Evolutionary conservation across 1,284 basidiomycete species (phyloP), one percentile per base, ranked within the genome.

Genomic region (Exobasidium cylindrosporum): DNA sequence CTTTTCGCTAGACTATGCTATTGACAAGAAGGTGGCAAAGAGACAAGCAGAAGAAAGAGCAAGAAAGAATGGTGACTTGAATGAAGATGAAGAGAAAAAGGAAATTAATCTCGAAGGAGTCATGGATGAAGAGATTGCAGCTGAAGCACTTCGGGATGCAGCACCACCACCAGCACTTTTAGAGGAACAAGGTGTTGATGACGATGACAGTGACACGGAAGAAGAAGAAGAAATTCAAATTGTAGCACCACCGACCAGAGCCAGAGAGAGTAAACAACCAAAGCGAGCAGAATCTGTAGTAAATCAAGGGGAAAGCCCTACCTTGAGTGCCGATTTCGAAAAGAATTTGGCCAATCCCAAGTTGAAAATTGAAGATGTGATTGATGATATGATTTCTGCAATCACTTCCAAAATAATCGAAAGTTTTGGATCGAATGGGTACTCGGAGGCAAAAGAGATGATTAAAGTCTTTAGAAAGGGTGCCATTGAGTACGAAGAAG

Each of bases 401-500:
- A 44, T 50, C 44, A 35, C 29, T 29, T 17, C n/a, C 28, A 29
- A 17, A 23, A 43, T 35, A 17, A 54, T 23, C 1, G 24, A 35
- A 23, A 58, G 28, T 50, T 43, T 60, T 23, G 24, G 50, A 3
- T 60, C 57, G 3, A 57, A 57, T n/a, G 50, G 32, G 29, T 40
- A 56, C 57, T 14, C 14, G 5, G 14, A 57, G 23, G 44, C 40
- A 24, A 57, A 26, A 4, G 45, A 57, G 23, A 11, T 45, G 11
- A 35, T 57, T n/a, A 47, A n/a, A 17, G 49, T 31, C 21, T 14
- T 44, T 17, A 43, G 35, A 11, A 46, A 29, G 47, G n/a, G 24
- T 23, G 32, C 26, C 13, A 47, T 58, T 40, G 50, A 57, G 21
- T 60, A 60, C 31, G 31, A 40, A 23, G 54, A 61, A 44, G 40